phyloP scores from a whole-genome alignment of 768 basidiomycete genomes.

The Cyclocybe aegerita region DNA sequence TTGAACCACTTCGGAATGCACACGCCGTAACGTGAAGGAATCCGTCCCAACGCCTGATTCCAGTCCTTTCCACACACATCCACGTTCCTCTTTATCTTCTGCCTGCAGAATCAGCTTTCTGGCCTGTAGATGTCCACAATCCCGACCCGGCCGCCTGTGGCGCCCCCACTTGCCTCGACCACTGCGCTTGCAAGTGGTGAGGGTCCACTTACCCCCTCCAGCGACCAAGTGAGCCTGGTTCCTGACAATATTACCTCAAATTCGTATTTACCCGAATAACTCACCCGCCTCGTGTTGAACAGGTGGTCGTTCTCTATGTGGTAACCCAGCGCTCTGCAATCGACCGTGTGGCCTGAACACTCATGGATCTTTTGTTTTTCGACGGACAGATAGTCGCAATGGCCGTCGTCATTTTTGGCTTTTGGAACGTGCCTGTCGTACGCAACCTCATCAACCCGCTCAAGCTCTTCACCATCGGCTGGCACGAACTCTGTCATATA shows the following conservation, averaged over 20 bases:
- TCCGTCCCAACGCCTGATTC: too few species aligned
- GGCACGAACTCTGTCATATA: slow-evolving; percentile 88
- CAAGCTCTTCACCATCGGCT: slow-evolving; percentile 86
- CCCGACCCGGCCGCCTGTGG: slow-evolving; percentile 39
- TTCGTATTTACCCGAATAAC: slow-evolving; percentile 15
- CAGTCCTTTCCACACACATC: background rate
- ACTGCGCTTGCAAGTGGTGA: slow-evolving; percentile 24
- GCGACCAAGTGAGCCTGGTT: slow-evolving; percentile 60
- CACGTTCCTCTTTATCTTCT: background rate
- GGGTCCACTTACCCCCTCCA: slow-evolving; percentile 58
- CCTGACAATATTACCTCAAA: slow-evolving; percentile 7
- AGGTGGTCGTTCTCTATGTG: slow-evolving; percentile 77
- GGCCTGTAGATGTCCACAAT: slow-evolving; percentile 5
- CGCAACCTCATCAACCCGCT: slow-evolving; percentile 80
- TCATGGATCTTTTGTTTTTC: slow-evolving; percentile 7
- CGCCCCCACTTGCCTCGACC: slow-evolving; percentile 40
- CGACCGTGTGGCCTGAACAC: background rate
- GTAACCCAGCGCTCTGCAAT: slow-evolving; percentile 38
- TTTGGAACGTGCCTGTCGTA: slow-evolving; percentile 85
- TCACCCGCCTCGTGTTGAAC: slow-evolving; percentile 20
- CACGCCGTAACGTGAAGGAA: too few species aligned
- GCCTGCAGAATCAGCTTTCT: background rate
- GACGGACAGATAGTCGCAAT: slow-evolving; percentile 71
- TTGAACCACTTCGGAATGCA: too few species aligned
- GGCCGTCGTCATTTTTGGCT: slow-evolving; percentile 82